Base-by-base conservation (phyloP, 805 yeast species). In the Zygoascus biomembranicola region DNA sequence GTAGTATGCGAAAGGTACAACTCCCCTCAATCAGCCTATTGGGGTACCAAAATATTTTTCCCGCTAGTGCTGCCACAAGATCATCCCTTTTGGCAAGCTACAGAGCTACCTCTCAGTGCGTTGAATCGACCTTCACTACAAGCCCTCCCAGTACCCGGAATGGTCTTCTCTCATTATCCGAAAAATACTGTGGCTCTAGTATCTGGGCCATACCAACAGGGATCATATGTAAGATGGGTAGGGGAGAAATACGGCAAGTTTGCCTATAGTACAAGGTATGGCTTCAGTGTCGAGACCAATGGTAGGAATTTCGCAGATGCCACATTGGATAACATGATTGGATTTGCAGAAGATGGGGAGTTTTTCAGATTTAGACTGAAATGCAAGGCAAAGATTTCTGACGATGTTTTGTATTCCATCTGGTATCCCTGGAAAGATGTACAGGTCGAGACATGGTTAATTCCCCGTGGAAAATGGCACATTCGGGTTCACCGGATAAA, bases 231-330 rank as follows among this genome's bases (percentile, higher is more conserved):
- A 50, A 54, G 55, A 16, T 51, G 35, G 23, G 44, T 44, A 10
- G 51, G 59, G 14, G 63, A 57, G 28, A 62, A 62, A 51, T 62
- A 62, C 57, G 49, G 58, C 53, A 62, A 62, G 52, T 61, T 61
- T 51, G 64, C 62, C n/a, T 62, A 62, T 47, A 58, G 62, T 11
- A 43, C 61, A 1, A 28, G 56, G 19, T 62, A 60, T 47, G 64
- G 60, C 8, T 60, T 62, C 50, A 53, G 61, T 28, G 52, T 61
- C 18, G 57, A 61, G 47, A 48, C 52, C 32, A 53, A 53, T 23
- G 32, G 16, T 16, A 49, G 52, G 1, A 16, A 47, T 16, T 55
- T 59, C 20, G 18, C 49, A 5, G 52, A 49, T 28, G 53, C 59
- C 39, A 60, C 53, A 8, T 56, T 55, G 19, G 64, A 61, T 50